These are phyloP conservation scores for Aspergillus caelatus DNA, from an alignment of 2,329 filamentous ascomycete species.

Conservation along the genomic window DNA sequence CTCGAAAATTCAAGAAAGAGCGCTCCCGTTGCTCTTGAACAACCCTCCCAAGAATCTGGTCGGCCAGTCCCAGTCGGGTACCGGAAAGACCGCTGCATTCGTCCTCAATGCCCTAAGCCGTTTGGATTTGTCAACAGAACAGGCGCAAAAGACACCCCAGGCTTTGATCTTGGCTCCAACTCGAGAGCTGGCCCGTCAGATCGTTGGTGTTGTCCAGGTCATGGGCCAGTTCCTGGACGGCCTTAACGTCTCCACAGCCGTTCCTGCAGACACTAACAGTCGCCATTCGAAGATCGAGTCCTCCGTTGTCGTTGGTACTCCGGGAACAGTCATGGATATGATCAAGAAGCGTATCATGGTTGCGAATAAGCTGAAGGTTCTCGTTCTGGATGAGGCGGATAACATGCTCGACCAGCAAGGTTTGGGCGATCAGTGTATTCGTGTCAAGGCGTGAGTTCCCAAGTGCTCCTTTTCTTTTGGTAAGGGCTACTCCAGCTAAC, in stretches of 20 bases:
- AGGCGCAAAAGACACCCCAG: slow-evolving; percentile 66
- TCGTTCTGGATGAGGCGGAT: slow-evolving; percentile 95
- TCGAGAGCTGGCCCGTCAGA: slow-evolving; percentile 92
- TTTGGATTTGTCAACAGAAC: slow-evolving; percentile 70
- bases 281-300: slow-evolving; percentile 71
- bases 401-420: slow-evolving; percentile 98
- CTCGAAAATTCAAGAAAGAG: slow-evolving; percentile 96
- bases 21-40: slow-evolving; percentile 82
- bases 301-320: slow-evolving; percentile 87
- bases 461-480: background rate
- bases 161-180: slow-evolving; percentile 88
- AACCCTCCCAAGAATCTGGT: slow-evolving; percentile 93
- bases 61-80: slow-evolving; percentile 98
- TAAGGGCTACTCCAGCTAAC: slow-evolving; percentile 4
- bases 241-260: slow-evolving; percentile 76
- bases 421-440: slow-evolving; percentile 89
- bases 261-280: slow-evolving; percentile 72
- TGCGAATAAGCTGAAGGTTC: slow-evolving; percentile 69
- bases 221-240: slow-evolving; percentile 84
- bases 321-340: slow-evolving; percentile 87
- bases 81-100: slow-evolving; percentile 96
- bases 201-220: slow-evolving; percentile 77
- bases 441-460: slow-evolving; percentile 75
- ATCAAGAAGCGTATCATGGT: slow-evolving; percentile 78
- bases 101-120: slow-evolving; percentile 88